Evolutionary conservation across 2,329 filamentous ascomycete species (phyloP), one percentile per base, ranked within the genome.

Genomic region (Alternaria alternata): DNA sequence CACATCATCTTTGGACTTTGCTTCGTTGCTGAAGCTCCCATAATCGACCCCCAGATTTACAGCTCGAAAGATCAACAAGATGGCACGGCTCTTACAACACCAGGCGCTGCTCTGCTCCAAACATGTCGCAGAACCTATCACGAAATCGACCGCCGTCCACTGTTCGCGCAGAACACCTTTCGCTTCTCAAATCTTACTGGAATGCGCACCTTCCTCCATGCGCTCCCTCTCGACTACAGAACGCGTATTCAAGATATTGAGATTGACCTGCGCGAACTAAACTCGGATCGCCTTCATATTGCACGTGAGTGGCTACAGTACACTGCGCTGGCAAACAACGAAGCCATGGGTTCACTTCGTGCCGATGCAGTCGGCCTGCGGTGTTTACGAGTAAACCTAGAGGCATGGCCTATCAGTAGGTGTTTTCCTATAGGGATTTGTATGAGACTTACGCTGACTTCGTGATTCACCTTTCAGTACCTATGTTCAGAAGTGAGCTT

Each of bases 291-390:
- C 16, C 68, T 69, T 3, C 59, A 61, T 1, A 53, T 73, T 16
- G 69, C 66, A 24, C 66, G 67, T 32, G 79, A 78, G 52, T 80
- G 78, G 78, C 51, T 76, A 8, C 73, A 75, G 12, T 79, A 80
- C 61, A 68, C 78, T 18, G 62, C 71, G 1, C 73, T 67, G 66
- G 65, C 61, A 8, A 62, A 63, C 14, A 62, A 67, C 7, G 42
- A 53, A 20, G 55, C 62, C 2, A 43, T 70, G 7, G 67, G 64
- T 9, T 75, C 72, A 2, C 51, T 79, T 14, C 64, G 65, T 7
- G 57, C 51, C 20, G 73, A 76, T 49, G 70, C 72, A 6, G 70
- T 71, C n/a, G 68, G 67, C 11, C 57, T 79, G n/a, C 72, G 68
- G 51, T 75, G 69, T 22, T 61, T 79, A 8, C 64, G 75, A 9